Evolutionary conservation across 179 eudicot genomes (phyloP), one percentile per base, ranked within the genome.

Genomic region (Patellifolia procumbens): DNA sequence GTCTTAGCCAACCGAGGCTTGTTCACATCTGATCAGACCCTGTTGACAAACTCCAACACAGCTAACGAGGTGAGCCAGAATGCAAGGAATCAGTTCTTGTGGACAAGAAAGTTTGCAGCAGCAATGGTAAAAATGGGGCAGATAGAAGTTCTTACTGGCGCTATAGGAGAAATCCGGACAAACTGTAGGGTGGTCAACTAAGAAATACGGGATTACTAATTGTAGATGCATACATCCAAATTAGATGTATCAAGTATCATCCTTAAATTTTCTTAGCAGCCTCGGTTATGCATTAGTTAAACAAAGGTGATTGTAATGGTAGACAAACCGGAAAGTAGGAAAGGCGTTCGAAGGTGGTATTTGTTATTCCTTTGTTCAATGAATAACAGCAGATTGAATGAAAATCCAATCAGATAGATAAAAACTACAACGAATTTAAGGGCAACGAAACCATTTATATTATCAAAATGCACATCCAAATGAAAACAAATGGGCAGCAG

Each of bases 71-170:
- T 93, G 71, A 55, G 7, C 45, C 87, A 83, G 52, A 72, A 91
- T 76, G 88, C 92, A 6, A 22, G 8, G 20, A 81, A 68, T 42
- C 81, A 75, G 20, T 42, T 56, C 5, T 58, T 76, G 9, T 91
- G 97, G 97, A 53, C 32, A 45, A 79, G 35, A 7, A 86, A 91
- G 32, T 89, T 92, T 76, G 83, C 84, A 0, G 82, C 75, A 26
- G 92, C 94, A 16, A 93, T 93, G 97, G 90, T 93, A 26, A 91
- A 87, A 62, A 91, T 92, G 97, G 92, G 97, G 43, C 70, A 71
- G 7, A 86, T 88, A 51, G 86, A 79, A 0, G 91, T 90, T 35
- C 73, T 86, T 11, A 91, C 92, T 3, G 92, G 94, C 5, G 48
- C 52, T 34, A 64, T 64, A 0, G 97, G 97, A 32, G 94, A 91